Evolutionary conservation across 495 filamentous ascomycete species (phyloP).

Genomic region (Aspergillus wentii): DNA sequence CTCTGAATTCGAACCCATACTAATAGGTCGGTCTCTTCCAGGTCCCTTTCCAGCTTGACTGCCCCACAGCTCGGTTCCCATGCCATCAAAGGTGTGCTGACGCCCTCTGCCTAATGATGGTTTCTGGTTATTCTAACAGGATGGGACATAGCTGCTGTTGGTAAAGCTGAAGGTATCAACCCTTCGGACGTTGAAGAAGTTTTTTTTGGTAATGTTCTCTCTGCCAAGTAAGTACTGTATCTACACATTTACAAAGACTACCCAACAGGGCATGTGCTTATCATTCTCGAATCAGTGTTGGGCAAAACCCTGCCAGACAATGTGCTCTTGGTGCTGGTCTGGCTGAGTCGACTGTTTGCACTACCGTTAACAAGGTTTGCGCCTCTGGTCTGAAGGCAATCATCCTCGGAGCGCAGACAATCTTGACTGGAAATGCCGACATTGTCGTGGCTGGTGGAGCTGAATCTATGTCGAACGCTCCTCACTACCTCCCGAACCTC

Average conservation of each 20-base stretch:
- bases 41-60: conserved; percentile 78
- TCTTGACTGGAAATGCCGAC: conserved; percentile 88
- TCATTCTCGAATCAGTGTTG: conserved; percentile 57
- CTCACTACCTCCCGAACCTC: conserved; percentile 88
- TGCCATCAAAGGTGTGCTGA: conserved; percentile 75
- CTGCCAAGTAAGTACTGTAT: conserved; percentile 82
- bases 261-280: conserved; percentile 8
- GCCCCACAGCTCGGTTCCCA: conserved; percentile 85
- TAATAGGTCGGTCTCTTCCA: conserved; percentile 26
- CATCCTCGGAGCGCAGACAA: conserved; percentile 91
- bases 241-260: too few species aligned
- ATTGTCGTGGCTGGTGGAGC: conserved; percentile 88
- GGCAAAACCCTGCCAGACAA: conserved; percentile 94
- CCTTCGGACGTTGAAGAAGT: conserved; percentile 87
- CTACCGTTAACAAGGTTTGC: conserved; percentile 98
- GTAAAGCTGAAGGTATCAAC: conserved; percentile 79
- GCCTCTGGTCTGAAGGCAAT: conserved; percentile 90
- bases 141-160: conserved; percentile 63
- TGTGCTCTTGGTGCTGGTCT: conserved; percentile 87
- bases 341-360: conserved; percentile 69
- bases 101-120: not conserved
- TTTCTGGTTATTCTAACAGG: conserved; percentile 10
- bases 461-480: conserved; percentile 96
- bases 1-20: conserved; percentile 9
- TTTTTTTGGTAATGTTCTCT: conserved; percentile 96